Evolutionary conservation across 2,329 filamentous ascomycete genomes (phyloP).

Genomic region (Colletotrichum liriopes): DNA sequence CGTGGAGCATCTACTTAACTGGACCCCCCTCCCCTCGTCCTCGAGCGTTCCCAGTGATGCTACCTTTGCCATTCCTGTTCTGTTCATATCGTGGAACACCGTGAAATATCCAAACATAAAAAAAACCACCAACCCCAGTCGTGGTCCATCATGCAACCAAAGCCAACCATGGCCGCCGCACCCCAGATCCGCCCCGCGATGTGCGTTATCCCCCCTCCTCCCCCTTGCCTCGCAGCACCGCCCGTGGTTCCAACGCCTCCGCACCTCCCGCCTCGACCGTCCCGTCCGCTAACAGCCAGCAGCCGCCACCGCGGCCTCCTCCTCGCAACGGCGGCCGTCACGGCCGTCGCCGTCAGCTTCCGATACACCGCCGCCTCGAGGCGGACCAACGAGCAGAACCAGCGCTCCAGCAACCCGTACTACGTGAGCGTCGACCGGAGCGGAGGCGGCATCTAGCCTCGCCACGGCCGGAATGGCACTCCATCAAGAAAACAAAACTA

Average conservation of each 20-base stretch:
- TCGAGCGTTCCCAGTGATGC: background rate
- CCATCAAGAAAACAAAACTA: too few species aligned
- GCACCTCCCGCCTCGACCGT: background rate
- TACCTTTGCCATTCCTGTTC: too few species aligned
- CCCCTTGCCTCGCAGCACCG: slow-evolving; percentile 43
- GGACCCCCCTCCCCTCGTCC: background rate
- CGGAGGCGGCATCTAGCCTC: slow-evolving; percentile 61
- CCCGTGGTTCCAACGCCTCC: background rate
- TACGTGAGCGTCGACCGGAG: slow-evolving; percentile 69
- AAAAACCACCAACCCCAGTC: background rate
- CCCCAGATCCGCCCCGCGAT: slow-evolving; percentile 38
- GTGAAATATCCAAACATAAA: background rate
- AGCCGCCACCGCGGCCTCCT: slow-evolving; percentile 59
- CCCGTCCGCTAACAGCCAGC: background rate
- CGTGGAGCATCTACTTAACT: slow-evolving; percentile 22
- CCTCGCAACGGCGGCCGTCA: slow-evolving; percentile 51
- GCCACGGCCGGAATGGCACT: too few species aligned
- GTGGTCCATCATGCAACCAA: slow-evolving; percentile 22
- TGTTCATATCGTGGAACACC: background rate
- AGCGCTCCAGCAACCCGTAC: slow-evolving; percentile 55
- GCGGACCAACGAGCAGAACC: slow-evolving; percentile 60
- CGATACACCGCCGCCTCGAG: slow-evolving; percentile 56
- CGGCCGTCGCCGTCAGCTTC: slow-evolving; percentile 49
- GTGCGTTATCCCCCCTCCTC: slow-evolving; percentile 45
- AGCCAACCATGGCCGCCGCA: slow-evolving; percentile 26